Evolutionary conservation across 108 stramenopile genomes (phyloP), one percentile per base, ranked within the genome.

Genomic region (Nitzschia putrida): DNA sequence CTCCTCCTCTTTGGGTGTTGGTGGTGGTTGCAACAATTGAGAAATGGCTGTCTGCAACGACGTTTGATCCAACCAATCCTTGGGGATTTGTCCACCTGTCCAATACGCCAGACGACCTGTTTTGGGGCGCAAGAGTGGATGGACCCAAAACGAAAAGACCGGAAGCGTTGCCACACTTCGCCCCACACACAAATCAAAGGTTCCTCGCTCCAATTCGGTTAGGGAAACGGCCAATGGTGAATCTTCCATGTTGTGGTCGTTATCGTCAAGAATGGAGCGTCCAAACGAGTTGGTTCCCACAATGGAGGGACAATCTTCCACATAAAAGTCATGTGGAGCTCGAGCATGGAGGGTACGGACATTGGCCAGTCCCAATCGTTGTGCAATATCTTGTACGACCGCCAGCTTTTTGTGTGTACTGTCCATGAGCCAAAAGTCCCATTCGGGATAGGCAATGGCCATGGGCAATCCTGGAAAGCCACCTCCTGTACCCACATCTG

Each of bases 391-490:
- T 57, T 86, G 74, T 7, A 89, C 85, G 40, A 88, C 93, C 21
- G 50, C 63, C 9, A 94, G 64, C 64, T 96, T 94, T 85, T 94
- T 94, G 24, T 81, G 86, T 9, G 88, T 77, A 64, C 83, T 83
- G 60, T 96, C 95, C 14, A 93, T 81, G 37, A 96, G 68, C 44
- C 83, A 72, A 74, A 96, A 96, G 20, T 84, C 59, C 25, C 68
- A 20, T 11, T 85, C 47, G 16, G 95, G 93, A 53, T 77, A 71
- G 34, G 80, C 69, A 68, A 96, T 85, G 39, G 95, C 93, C 44
- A 96, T 61, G 4, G 95, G 95, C 8, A 96, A 66, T 16, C 95
- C 95, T 14, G 95, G 95, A 78, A 96, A 94, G 12, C 95, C 95
- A n/a, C 93, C 91, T 9, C 83, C 83, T 16, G 91, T 92, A 11